Evolutionary conservation across 148 eudicot species (phyloP).

Genomic region (Euryodendron excelsum): DNA sequence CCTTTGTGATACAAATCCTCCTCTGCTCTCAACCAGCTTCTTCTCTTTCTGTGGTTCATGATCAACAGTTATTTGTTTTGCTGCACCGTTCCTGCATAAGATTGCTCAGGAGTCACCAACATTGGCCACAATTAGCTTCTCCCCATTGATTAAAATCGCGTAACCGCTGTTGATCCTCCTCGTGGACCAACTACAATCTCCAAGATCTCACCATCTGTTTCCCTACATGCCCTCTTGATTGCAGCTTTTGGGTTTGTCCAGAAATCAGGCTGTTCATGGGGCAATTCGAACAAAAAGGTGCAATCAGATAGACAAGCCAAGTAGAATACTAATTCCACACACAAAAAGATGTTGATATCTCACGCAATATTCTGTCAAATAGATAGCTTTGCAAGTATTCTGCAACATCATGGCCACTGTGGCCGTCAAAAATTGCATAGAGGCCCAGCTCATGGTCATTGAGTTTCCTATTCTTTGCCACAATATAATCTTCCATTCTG

Average conservation of each 20-base stretch:
- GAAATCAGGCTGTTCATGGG: conserved; percentile 44
- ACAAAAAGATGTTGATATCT: conserved; percentile 28
- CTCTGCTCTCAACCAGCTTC: conserved; percentile 48
- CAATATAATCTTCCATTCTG: conserved; percentile 55
- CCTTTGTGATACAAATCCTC: conserved; percentile 45
- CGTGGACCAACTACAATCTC: conserved; percentile 34
- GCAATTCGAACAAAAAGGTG: background rate
- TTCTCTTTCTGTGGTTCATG: conserved; percentile 59
- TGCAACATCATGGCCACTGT: conserved; percentile 46
- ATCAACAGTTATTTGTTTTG: conserved; percentile 49
- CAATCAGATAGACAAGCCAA: background rate
- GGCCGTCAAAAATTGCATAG: conserved; percentile 64
- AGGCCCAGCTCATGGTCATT: conserved; percentile 40
- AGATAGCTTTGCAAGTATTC: conserved; percentile 51
- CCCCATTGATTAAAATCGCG: conserved; percentile 49
- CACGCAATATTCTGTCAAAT: conserved; percentile 42
- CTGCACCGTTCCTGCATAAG: conserved; percentile 32
- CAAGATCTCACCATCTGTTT: conserved; percentile 44
- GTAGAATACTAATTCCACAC: no score
- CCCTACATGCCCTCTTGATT: conserved; percentile 46
- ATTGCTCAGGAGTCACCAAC: conserved; percentile 59
- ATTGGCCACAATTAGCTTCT: conserved; percentile 58
- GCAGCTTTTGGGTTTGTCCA: conserved; percentile 47
- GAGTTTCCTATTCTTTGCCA: conserved; percentile 35
- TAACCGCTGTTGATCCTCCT: conserved; percentile 57